A percentile compares a stretch with the other conserved stretches of the same genome.
These are phyloP conservation scores for Gymnopilus junonius DNA, from an alignment of 768 basidiomycete species.

Conservation along the genomic window DNA sequence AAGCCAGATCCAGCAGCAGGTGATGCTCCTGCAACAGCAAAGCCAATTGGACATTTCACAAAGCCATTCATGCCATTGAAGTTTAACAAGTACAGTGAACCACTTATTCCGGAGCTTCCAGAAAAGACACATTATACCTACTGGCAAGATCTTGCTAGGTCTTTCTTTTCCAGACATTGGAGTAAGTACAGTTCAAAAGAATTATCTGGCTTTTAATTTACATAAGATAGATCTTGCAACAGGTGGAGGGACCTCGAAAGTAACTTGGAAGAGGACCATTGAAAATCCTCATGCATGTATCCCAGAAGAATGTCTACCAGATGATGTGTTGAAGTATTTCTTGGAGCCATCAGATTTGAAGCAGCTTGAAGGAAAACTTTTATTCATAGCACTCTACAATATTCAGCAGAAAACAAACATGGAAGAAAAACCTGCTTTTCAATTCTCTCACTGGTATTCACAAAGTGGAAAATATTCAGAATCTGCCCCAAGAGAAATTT, in stretches of 20 bases:
- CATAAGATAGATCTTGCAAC: neutral
- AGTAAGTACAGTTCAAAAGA: neutral
- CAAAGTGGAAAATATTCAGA: too few species aligned
- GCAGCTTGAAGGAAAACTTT: neutral
- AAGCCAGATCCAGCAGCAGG: neutral
- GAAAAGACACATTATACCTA: neutral
- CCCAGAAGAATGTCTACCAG: neutral
- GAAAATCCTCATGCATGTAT: neutral
- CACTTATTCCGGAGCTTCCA: neutral
- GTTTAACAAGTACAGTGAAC: neutral
- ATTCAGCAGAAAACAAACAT: neutral
- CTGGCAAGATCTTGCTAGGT: neutral
- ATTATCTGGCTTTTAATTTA: neutral
- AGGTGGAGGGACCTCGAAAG: neutral
- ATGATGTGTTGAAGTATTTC: neutral
- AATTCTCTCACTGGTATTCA: neutral
- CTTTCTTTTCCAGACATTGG: neutral
- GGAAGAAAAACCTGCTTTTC: neutral
- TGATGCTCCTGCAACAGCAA: neutral
- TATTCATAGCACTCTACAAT: neutral
- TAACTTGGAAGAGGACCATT: neutral
- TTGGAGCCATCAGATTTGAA: neutral
- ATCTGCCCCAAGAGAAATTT: too few species aligned
- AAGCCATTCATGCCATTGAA: neutral
- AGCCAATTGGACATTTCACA: neutral